Evolutionary conservation across 805 yeast genomes (phyloP).

Genomic region (Kodamaea lidongshanica): DNA sequence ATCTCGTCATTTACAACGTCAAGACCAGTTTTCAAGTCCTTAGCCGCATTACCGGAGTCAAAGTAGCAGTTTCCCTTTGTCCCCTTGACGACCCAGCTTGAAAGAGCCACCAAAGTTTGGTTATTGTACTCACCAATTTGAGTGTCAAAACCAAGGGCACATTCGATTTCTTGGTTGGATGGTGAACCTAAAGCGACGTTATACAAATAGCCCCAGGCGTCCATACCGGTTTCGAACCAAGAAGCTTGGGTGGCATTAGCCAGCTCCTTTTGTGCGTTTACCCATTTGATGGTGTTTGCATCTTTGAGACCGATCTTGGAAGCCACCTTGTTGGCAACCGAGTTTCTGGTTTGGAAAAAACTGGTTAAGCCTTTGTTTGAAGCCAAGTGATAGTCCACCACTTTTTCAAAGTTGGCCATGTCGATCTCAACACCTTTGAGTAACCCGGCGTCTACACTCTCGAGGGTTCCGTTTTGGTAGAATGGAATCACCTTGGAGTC

Average conservation of each 20-base stretch:
- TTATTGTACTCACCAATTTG: conserved; percentile 3
- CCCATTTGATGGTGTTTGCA: conserved; percentile 4
- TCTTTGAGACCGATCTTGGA: conserved; percentile 4
- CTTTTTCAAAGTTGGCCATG: conserved; percentile 1
- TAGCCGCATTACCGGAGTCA: conserved; percentile 4
- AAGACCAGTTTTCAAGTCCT: no score
- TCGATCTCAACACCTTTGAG: conserved; percentile 2
- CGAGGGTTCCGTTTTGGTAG: conserved; percentile 1
- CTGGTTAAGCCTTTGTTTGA: conserved; percentile 3
- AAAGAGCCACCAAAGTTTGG: neutral
- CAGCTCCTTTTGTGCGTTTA: neutral
- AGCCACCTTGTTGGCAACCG: conserved; percentile 3
- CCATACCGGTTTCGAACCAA: conserved; percentile 6
- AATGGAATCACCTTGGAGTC: conserved; percentile 3
- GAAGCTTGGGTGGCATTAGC: neutral
- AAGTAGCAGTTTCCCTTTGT: conserved; percentile 6
- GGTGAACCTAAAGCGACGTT: neutral
- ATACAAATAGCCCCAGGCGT: no score
- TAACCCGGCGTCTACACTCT: conserved; percentile 2
- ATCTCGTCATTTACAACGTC: no score
- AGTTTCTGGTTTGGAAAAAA: conserved; percentile 1
- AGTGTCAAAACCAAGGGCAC: conserved; percentile 5
- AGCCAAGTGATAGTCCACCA: conserved; percentile 2
- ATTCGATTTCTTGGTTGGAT: conserved; percentile 5
- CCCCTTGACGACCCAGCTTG: conserved; percentile 4